These are phyloP conservation scores for Arthroderma sp. DNA, from an alignment of 2,329 filamentous ascomycete species.

Conservation along the genomic window DNA sequence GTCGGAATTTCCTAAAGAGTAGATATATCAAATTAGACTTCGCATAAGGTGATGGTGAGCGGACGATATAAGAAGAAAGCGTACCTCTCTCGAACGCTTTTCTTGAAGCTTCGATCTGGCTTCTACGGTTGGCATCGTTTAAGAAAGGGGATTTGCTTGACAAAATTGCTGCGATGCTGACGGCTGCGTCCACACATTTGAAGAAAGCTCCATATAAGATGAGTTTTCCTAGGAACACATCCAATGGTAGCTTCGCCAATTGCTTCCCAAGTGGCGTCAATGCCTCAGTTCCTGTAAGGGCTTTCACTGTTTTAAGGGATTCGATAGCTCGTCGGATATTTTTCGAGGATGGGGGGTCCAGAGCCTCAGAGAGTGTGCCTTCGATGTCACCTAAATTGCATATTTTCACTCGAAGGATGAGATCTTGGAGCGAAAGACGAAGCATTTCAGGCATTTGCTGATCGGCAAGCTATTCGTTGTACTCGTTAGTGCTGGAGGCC, in stretches of 20 bases:
- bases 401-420: constrained; percentile 93
- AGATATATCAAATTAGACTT: neutral
- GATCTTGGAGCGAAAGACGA: constrained; percentile 80
- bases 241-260: constrained; percentile 75
- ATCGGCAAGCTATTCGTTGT: constrained; percentile 53
- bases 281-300: constrained; percentile 67
- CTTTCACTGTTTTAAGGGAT: constrained; percentile 82
- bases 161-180: constrained; percentile 84
- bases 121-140: constrained; percentile 68
- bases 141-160: constrained; percentile 93
- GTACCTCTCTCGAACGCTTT: constrained; percentile 61
- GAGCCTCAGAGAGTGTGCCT: constrained; percentile 70
- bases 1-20: constrained; percentile 61
- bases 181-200: constrained; percentile 77
- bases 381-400: constrained; percentile 93
- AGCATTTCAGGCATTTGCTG: constrained; percentile 97
- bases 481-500: neutral
- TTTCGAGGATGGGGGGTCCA: constrained; percentile 81
- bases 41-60: neutral
- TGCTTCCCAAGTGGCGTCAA: constrained; percentile 78
- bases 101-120: constrained; percentile 68
- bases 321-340: constrained; percentile 91
- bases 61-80: neutral
- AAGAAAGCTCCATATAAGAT: constrained; percentile 78
- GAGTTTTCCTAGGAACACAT: constrained; percentile 90